A percentile compares a stretch with the other conserved stretches of the same genome.
phyloP scores from a whole-genome alignment of 2,329 filamentous ascomycete species.

The Ceratocystis papillata region DNA sequence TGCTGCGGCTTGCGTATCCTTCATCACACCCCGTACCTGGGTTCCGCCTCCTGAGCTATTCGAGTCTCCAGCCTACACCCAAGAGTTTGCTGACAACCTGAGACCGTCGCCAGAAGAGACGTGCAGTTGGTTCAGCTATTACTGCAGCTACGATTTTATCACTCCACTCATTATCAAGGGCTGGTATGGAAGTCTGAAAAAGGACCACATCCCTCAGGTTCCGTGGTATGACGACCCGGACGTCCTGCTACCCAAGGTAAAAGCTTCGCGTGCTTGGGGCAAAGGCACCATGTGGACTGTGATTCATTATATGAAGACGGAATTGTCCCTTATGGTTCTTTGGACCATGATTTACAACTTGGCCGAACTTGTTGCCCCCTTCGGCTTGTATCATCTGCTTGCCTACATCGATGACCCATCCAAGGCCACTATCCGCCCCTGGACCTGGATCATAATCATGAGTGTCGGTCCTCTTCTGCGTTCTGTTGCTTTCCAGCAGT shows the following conservation, averaged over 20 bases:
- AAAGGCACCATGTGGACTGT: conserved; percentile 38
- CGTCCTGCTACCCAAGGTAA: conserved; percentile 37
- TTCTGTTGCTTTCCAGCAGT: conserved; percentile 45
- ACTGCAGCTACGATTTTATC: conserved; percentile 43
- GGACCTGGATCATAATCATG: conserved; percentile 44
- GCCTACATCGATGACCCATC: conserved; percentile 38
- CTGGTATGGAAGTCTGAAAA: conserved; percentile 35
- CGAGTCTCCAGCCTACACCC: conserved; percentile 17
- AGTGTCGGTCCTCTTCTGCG: conserved; percentile 39
- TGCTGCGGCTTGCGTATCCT: conserved; percentile 34
- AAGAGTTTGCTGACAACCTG: conserved; percentile 7
- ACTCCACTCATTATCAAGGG: conserved; percentile 41
- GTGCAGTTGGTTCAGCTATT: conserved; percentile 44
- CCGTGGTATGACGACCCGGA: conserved; percentile 48
- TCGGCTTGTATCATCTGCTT: conserved; percentile 43
- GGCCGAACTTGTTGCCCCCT: conserved; percentile 43
- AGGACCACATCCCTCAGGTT: conserved; percentile 39
- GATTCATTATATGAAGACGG: conserved; percentile 35
- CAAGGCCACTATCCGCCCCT: conserved; percentile 38
- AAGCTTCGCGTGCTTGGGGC: conserved; percentile 36
- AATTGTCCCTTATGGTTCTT: conserved; percentile 38
- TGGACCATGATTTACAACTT: conserved; percentile 34
- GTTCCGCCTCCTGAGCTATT: conserved; percentile 32
- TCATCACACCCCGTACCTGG: conserved; percentile 43
- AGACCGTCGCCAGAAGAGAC: conserved; percentile 42